phyloP scores from a whole-genome alignment of 495 filamentous ascomycete species.

The Xylaria cubensis region DNA sequence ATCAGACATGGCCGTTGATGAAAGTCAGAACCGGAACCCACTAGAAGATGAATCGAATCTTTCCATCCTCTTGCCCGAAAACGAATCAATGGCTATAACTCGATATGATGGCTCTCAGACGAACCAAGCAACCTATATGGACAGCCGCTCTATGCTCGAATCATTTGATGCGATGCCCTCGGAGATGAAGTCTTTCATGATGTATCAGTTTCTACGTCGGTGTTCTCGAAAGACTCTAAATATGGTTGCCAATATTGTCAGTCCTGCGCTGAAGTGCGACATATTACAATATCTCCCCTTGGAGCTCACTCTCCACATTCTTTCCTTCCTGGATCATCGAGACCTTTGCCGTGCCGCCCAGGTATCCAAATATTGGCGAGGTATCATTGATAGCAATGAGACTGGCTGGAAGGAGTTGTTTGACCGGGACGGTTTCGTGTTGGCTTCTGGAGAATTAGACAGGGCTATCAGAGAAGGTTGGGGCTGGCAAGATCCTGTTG shows the following conservation, averaged over 20 bases:
- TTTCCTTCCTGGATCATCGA: slow-evolving; percentile 83
- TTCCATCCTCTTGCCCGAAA: slow-evolving; percentile 28
- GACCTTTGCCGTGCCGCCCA: slow-evolving; percentile 92
- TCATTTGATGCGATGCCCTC: slow-evolving; percentile 89
- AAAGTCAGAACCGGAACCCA: slow-evolving; percentile 33
- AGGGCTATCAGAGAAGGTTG: slow-evolving; percentile 91
- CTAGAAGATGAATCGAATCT: slow-evolving; percentile 33
- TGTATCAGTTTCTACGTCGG: slow-evolving; percentile 91
- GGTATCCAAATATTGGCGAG: slow-evolving; percentile 93
- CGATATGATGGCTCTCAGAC: slow-evolving; percentile 31
- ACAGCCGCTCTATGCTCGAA: slow-evolving; percentile 84
- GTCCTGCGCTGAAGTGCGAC: slow-evolving; percentile 95
- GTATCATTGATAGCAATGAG: slow-evolving; percentile 88
- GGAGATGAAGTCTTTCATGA: slow-evolving; percentile 88
- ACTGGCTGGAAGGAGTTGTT: slow-evolving; percentile 95
- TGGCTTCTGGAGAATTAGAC: slow-evolving; percentile 84
- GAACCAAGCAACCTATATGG: slow-evolving; percentile 58
- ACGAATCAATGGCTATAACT: slow-evolving; percentile 26
- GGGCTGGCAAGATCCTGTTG: slow-evolving; percentile 95
- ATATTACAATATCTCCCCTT: slow-evolving; percentile 82
- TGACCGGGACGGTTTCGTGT: slow-evolving; percentile 77
- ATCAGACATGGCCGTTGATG: slow-evolving; percentile 34
- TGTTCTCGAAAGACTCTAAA: slow-evolving; percentile 90
- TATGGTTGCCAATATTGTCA: slow-evolving; percentile 90
- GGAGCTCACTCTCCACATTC: slow-evolving; percentile 86